phyloP scores from a whole-genome alignment of 2,329 filamentous ascomycete species.

The Magnaporthiopsis rhizophila region DNA sequence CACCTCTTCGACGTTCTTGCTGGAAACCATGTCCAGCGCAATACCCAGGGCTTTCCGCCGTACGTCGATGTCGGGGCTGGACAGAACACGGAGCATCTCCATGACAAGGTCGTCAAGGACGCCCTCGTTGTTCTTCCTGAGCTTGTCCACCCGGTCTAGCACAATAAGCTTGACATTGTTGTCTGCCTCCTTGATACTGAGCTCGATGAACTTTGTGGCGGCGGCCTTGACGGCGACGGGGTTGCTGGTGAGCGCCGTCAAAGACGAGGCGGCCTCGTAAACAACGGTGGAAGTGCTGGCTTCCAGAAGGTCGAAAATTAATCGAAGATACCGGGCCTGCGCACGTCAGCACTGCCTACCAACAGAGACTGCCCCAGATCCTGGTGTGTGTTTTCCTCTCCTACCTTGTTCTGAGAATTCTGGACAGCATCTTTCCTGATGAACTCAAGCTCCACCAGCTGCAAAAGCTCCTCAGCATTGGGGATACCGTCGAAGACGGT shows the following conservation, averaged over 20 bases:
- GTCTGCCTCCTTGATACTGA: slow-evolving; percentile 94
- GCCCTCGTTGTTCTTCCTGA: slow-evolving; percentile 66
- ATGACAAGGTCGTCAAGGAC: slow-evolving; percentile 90
- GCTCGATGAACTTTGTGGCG: slow-evolving; percentile 89
- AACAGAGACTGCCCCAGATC: not conserved
- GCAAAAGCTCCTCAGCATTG: slow-evolving; percentile 87
- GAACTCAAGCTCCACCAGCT: slow-evolving; percentile 92
- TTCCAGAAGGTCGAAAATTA: slow-evolving; percentile 95
- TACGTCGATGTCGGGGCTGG: slow-evolving; percentile 93
- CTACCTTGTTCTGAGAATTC: slow-evolving; percentile 87
- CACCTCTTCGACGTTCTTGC: slow-evolving; percentile 97
- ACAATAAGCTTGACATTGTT: slow-evolving; percentile 99
- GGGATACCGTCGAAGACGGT: slow-evolving; percentile 87
- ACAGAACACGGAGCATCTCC: slow-evolving; percentile 92
- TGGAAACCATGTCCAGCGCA: slow-evolving; percentile 94
- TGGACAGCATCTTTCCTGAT: slow-evolving; percentile 95
- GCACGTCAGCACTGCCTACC: slow-evolving; percentile 19
- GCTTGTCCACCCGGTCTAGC: slow-evolving; percentile 74
- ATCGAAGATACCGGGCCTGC: slow-evolving; percentile 77
- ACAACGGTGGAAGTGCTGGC: slow-evolving; percentile 90
- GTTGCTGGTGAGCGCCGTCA: slow-evolving; percentile 90
- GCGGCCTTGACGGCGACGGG: slow-evolving; percentile 96
- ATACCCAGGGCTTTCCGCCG: slow-evolving; percentile 84
- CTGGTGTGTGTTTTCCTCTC: slow-evolving; percentile 14
- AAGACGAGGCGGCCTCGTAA: slow-evolving; percentile 92